Evolutionary conservation across 2,329 filamentous ascomycete genomes (phyloP).

Genomic region (Neonectria faginata): DNA sequence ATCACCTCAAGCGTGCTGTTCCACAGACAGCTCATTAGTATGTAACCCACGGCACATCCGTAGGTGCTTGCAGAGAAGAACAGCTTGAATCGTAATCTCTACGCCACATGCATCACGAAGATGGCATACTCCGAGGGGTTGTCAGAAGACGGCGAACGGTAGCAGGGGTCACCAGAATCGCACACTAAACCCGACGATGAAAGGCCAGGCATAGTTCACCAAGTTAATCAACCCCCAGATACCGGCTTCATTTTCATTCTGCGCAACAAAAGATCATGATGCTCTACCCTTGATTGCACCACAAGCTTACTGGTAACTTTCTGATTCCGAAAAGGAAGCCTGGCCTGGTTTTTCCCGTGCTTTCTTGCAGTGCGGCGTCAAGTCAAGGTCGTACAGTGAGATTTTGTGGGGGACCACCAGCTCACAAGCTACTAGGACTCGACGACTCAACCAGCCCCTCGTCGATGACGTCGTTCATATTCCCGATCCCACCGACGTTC

Average conservation of each 20-base stretch:
- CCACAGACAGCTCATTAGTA: not conserved
- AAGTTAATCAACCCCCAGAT: not conserved
- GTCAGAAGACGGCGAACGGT: not conserved
- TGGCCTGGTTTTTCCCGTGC: not conserved
- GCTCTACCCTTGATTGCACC: not conserved
- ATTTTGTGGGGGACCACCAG: not conserved
- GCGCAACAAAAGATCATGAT: not conserved
- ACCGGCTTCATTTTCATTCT: not conserved
- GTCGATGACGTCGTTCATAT: conserved; percentile 6
- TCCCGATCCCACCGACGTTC: not conserved
- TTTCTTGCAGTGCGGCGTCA: not conserved
- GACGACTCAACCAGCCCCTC: not conserved
- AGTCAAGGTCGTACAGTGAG: not conserved
- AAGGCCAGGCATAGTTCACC: too few relatives aligned
- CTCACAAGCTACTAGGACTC: not conserved
- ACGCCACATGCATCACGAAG: not conserved
- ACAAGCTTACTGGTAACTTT: too few relatives aligned
- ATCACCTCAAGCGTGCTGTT: not conserved
- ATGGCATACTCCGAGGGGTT: conserved; percentile 1
- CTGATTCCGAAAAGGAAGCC: not conserved
- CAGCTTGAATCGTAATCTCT: not conserved
- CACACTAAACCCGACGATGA: not conserved
- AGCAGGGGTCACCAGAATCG: not conserved
- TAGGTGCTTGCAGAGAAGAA: too few relatives aligned
- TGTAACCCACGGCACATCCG: not conserved